Evolutionary conservation across 2,329 filamentous ascomycete genomes (phyloP).

Genomic region (Cladosporium velox): DNA sequence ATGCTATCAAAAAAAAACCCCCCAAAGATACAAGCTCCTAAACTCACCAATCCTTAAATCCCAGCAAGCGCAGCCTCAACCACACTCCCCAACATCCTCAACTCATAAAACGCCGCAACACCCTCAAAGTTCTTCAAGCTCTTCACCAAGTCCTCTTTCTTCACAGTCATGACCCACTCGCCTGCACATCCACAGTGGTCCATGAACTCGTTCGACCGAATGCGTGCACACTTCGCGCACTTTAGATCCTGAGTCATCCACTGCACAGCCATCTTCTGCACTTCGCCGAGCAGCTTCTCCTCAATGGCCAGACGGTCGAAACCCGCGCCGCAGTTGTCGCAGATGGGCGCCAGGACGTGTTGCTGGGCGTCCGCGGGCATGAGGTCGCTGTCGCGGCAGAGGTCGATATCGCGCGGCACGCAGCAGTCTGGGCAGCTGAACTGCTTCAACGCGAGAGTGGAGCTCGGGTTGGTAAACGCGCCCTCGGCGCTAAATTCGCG

Average conservation of each 20-base stretch:
- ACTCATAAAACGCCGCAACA: conserved; percentile 75
- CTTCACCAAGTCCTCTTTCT: conserved; percentile 65
- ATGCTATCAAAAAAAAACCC: not conserved
- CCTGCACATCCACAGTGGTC: conserved; percentile 95
- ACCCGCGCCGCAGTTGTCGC: conserved; percentile 71
- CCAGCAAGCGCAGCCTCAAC: conserved; percentile 45
- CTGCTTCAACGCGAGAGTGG: conserved; percentile 70
- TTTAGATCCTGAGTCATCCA: conserved; percentile 92
- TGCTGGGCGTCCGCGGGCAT: conserved; percentile 51
- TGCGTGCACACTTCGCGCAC: conserved; percentile 67
- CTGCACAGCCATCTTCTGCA: conserved; percentile 72
- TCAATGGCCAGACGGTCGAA: conserved; percentile 81
- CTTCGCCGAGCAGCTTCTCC: conserved; percentile 74
- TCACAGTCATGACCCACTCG: conserved; percentile 73
- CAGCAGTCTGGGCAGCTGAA: conserved; percentile 90
- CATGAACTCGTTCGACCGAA: conserved; percentile 90
- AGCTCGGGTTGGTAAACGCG: conserved; percentile 83
- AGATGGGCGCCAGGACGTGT: conserved; percentile 46
- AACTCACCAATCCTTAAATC: not conserved
- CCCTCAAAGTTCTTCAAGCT: conserved; percentile 69
- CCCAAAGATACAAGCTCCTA: not conserved
- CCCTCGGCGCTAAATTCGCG: conserved; percentile 89
- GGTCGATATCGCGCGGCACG: conserved; percentile 81
- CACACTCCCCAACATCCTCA: conserved; percentile 78
- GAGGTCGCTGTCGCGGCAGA: conserved; percentile 86